Base-by-base conservation (phyloP, 352 stramenopile species). In the Pythium monospermum region DNA sequence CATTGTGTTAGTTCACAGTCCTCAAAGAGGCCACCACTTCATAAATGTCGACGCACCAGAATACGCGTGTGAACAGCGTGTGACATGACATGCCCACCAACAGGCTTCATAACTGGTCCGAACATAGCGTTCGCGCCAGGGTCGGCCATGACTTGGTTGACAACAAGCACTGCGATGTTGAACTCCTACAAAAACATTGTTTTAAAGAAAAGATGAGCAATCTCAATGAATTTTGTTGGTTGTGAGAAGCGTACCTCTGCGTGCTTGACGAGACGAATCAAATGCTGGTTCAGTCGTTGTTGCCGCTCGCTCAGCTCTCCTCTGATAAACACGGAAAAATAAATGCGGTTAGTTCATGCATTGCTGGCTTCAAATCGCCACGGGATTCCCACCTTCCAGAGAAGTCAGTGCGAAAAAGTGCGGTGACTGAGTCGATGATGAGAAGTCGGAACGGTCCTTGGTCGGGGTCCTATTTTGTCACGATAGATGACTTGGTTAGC, bases 21-120 rank as follows among this genome's bases (percentile, higher is more conserved):
- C n/a, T 26, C 19, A 26, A n/a, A 33, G 19, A 26, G 6, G 3
- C 26, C 4, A 40, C 4, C 23, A 26, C 22, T 25, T 6, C n/a
- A 46, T 15, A 33, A 28, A 31, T 45, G 11, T 4, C 23, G 39
- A n/a, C 49, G 31, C 69, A 97, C 77, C 64, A 85, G 65, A n/a
- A 99, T 64, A 18, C 97, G 84, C 12, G 96, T 99, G 45, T 97
- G 98, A 11, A 93, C 96, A 21, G 96, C 96, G 67, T 99, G 97
- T 2, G 97, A 97, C 55, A 99, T 97, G 48, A 99, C 77, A 45
- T 92, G 78, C 5, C 82, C 84, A 76, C 85, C 87, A 22, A 91
- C 81, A 32, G 88, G 85, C 40, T 96, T 96, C 45, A 94, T 76
- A 8, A 76, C 83, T 25, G 77, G 64, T 2, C 78, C 81, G 64